Evolutionary conservation across 2,329 filamentous ascomycete species (phyloP), one percentile per base, ranked within the genome.

Genomic region (Aspergillus neoniger): DNA sequence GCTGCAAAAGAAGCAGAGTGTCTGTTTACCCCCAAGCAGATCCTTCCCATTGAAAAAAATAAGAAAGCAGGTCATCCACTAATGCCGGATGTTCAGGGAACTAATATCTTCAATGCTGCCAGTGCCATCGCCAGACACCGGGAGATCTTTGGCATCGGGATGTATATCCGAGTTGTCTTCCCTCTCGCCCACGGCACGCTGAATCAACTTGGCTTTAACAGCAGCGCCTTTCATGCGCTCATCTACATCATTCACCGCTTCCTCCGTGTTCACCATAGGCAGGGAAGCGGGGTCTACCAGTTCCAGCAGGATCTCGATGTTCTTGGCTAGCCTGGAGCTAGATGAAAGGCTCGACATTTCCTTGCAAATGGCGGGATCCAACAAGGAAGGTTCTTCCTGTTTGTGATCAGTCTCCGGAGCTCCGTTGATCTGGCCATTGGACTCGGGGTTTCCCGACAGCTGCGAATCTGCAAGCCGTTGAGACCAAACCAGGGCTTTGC

Each of bases 211-310:
- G 1, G 86, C 85, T 74, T 96, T 97, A 3, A 90, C 90, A 67
- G 87, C 85, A 4, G 92, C 94, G 65, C 91, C 86, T 77, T 93
- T 95, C 41, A 96, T 73, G 12, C 93, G 84, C 73, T 97, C 91
- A 70, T 99, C 95, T 70, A 96, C 93, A 70, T 97, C 93, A 54
- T 90, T 89, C 21, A 99, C 92, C 0, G 89, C 88, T 50, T 96
- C 91, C 72, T 98, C 94, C 4, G 86, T 89, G 72, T 99, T 99
- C 61, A 88, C 83, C 19, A 88, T 93, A 15, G 88, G 88, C 47
- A 97, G 77, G 1, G 88, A 94, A 5, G 87, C 87, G 0, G 89
- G 88, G 73, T 96, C 92, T 3, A 92, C 88, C 14, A 97, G 81
- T 23, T 89, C 88, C 63, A 92, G 88, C 9, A 98, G 81, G 7